Base-by-base conservation (phyloP, 2,329 filamentous ascomycete species). In the Talaromyces albobiverticillius region DNA sequence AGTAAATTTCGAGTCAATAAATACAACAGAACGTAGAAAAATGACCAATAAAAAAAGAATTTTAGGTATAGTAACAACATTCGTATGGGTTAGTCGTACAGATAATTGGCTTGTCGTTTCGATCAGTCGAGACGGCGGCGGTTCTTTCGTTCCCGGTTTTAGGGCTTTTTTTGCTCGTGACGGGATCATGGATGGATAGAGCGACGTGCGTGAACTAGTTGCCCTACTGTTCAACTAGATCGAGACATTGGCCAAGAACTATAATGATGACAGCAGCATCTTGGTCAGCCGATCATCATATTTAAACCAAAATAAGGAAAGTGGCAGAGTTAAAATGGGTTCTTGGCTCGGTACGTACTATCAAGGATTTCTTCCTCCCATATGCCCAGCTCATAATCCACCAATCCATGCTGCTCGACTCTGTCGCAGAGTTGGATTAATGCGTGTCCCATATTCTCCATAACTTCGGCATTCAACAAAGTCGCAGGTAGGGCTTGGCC, bases 301-400 rank as follows among this genome's bases (percentile, higher is more conserved):
- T 11, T 29, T 9, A 42, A 42, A 22, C 6, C 22, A 4, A 32
- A 31, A 32, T 16, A 25, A 32, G 20, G 46, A 16, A 31, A 20
- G 14, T 20, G 23, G 23, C 5, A 9, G 23, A 14, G 20, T 14
- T 38, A 14, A 38, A 38, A 38, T 38, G 16, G 5, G 5, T 23
- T 42, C 38, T 42, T 42, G 31, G 31, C 31, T 34, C 36, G 16
- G 36, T 40, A 40, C 36, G 18, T 78, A 96, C 92, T 81, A 55
- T 83, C 82, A 62, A 94, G 83, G 62, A 97, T 96, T 66, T 89
- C 85, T 67, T 97, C 92, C 72, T 97, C 94, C 83, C 90, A 95
- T 23, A 97, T 89, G 8, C 94, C 94, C 76, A 96, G 95, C 66
- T 97, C 88, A 69, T 97, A 99, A 74, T 99, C 94, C 10, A 99